phyloP scores from a whole-genome alignment of 495 filamentous ascomycete species.

The Penicillium coprophilum region DNA sequence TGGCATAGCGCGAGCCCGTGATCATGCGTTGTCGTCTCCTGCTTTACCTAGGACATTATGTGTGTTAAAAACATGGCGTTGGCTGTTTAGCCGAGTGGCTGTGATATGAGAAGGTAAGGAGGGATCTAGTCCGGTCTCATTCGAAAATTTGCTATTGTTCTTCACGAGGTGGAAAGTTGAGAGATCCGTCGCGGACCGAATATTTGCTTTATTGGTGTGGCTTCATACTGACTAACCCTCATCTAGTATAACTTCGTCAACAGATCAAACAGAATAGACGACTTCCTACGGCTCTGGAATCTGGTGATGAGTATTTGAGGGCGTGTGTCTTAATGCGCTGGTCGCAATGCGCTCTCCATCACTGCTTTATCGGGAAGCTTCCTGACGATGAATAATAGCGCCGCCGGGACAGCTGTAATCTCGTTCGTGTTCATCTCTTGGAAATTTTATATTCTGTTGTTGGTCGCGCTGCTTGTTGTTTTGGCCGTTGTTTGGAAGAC shows the following conservation, averaged over 20 bases:
- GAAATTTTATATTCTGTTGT: constrained; percentile 61
- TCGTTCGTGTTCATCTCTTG: constrained; percentile 58
- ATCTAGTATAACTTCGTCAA: constrained; percentile 52
- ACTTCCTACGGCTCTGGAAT: constrained; percentile 18
- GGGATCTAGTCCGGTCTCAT: too few species aligned
- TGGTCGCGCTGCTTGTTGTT: constrained; percentile 53
- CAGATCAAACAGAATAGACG: constrained; percentile 41
- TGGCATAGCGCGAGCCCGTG: constrained; percentile 44
- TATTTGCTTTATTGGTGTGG: constrained; percentile 32
- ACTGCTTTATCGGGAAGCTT: constrained; percentile 51
- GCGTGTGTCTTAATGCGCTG: constrained; percentile 52
- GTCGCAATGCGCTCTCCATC: constrained; percentile 55
- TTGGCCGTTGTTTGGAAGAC: constrained; percentile 57
- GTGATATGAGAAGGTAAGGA: constrained; percentile 47
- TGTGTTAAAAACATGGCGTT: constrained; percentile 32
- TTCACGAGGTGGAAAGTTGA: background rate
- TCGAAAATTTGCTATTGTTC: background rate
- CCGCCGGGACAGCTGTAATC: constrained; percentile 51
- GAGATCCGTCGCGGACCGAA: background rate
- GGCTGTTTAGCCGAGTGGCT: constrained; percentile 40
- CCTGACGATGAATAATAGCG: constrained; percentile 37
- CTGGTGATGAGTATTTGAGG: constrained; percentile 32
- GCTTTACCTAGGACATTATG: constrained; percentile 34
- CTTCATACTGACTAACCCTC: constrained; percentile 56
- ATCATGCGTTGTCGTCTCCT: constrained; percentile 52